These are phyloP conservation scores for Lentinula boryana DNA, from an alignment of 768 basidiomycete genomes.

Conservation along the genomic window DNA sequence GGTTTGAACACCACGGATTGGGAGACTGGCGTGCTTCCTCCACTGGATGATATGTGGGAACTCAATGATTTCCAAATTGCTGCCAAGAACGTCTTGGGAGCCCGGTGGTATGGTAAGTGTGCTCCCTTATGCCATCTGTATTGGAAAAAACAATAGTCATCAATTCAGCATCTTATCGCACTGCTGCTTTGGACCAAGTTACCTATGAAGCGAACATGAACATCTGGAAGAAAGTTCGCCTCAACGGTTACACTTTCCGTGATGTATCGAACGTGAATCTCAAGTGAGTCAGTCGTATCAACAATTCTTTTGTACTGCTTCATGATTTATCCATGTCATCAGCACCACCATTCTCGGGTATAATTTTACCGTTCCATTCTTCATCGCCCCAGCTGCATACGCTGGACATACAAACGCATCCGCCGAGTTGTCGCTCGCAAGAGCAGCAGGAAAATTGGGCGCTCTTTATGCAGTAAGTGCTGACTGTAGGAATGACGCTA, in stretches of 20 bases:
- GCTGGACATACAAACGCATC: constrained; percentile 33
- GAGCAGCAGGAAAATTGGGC: constrained; percentile 33
- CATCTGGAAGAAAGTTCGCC: constrained; percentile 16
- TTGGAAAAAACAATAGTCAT: neutral
- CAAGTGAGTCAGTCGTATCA: constrained; percentile 10
- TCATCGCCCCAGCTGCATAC: constrained; percentile 37
- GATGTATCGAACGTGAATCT: constrained; percentile 17
- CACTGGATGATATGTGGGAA: constrained; percentile 16
- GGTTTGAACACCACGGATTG: constrained; percentile 19
- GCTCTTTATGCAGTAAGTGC: constrained; percentile 29
- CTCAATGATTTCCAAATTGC: constrained; percentile 21
- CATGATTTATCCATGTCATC: too few species aligned
- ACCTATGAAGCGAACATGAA: constrained; percentile 21
- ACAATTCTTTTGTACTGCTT: too few species aligned
- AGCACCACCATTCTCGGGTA: constrained; percentile 21
- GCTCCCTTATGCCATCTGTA: neutral
- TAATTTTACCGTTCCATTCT: constrained; percentile 30
- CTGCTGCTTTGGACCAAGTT: constrained; percentile 18
- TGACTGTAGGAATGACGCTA: too few species aligned
- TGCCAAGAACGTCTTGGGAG: constrained; percentile 16
- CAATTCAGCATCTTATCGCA: constrained; percentile 15
- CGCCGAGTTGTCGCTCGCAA: constrained; percentile 38
- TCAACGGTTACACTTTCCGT: constrained; percentile 18
- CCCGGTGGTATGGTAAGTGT: constrained; percentile 14
- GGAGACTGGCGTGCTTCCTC: constrained; percentile 17